phyloP scores from a whole-genome alignment of 768 basidiomycete species.

The Termitomyces sp. region DNA sequence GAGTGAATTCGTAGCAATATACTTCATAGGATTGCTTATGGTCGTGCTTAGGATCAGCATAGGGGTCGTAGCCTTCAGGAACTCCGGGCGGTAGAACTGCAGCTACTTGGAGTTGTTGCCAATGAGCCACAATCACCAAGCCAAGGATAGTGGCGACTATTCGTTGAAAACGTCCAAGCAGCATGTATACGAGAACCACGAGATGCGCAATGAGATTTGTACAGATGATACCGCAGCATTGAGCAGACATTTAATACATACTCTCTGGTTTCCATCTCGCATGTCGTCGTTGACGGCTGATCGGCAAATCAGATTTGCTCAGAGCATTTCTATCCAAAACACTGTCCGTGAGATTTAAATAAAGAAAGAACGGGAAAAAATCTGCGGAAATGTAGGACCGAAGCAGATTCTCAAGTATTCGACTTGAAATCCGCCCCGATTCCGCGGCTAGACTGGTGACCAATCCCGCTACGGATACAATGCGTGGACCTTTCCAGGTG shows the following conservation, averaged over 20 bases:
- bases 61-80: conserved; percentile 26
- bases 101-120: not conserved
- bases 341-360: not conserved
- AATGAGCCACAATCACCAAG: not conserved
- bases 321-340: not conserved
- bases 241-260: not conserved
- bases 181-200: not conserved
- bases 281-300: not conserved
- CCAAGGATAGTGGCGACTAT: not conserved
- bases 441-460: too few species aligned
- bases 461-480: too few species aligned
- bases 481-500: too few species aligned
- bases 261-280: not conserved
- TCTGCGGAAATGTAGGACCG: not conserved
- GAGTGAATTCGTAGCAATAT: conserved; percentile 49
- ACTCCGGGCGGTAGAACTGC: not conserved
- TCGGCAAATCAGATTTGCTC: not conserved
- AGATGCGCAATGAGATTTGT: not conserved
- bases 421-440: not conserved
- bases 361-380: not conserved
- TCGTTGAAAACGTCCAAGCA: not conserved
- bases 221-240: not conserved
- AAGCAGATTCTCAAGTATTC: not conserved
- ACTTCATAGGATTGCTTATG: conserved; percentile 46
- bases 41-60: conserved; percentile 45